Conservation (phyloP, 805 yeast genomes). For the Priceomyces haplophilus region DNA sequence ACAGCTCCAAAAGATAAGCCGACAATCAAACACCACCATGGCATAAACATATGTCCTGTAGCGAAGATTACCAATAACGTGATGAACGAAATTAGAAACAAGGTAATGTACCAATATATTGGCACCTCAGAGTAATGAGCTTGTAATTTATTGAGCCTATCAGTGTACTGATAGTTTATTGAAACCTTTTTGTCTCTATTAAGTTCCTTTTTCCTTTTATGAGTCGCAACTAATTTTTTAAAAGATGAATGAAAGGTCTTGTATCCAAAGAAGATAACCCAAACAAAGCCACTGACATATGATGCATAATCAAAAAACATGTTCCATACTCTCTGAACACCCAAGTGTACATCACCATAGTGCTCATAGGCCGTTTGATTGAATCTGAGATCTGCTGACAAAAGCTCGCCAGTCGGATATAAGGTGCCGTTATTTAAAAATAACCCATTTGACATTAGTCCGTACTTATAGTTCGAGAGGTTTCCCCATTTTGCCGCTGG, state of each 20-base stretch:
- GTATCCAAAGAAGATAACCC: slow-evolving; percentile 42
- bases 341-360: slow-evolving; percentile 46
- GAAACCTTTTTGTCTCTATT: slow-evolving; percentile 1
- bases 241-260: slow-evolving; percentile 20
- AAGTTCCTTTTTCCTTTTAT: slow-evolving; percentile 3
- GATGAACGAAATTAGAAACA: slow-evolving; percentile 36
- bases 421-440: slow-evolving; percentile 33
- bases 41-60: slow-evolving; percentile 35
- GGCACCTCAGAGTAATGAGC: slow-evolving; percentile 43
- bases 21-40: slow-evolving; percentile 43
- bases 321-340: slow-evolving; percentile 49
- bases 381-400: slow-evolving; percentile 38
- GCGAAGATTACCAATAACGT: slow-evolving; percentile 31
- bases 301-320: slow-evolving; percentile 55
- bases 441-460: slow-evolving; percentile 47
- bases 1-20: slow-evolving; percentile 43
- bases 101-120: slow-evolving; percentile 34
- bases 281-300: slow-evolving; percentile 44
- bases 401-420: slow-evolving; percentile 42
- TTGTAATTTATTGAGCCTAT: slow-evolving; percentile 42
- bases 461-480: slow-evolving; percentile 27
- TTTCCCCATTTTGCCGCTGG: slow-evolving; percentile 48
- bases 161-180: slow-evolving; percentile 27
- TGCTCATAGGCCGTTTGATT: slow-evolving; percentile 44
- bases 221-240: slow-evolving; percentile 7